Percentiles rank a stretch among this genome's conserved stretches.
These are phyloP conservation scores for Mycena venus DNA, from an alignment of 768 basidiomycete genomes.

Conservation along the genomic window DNA sequence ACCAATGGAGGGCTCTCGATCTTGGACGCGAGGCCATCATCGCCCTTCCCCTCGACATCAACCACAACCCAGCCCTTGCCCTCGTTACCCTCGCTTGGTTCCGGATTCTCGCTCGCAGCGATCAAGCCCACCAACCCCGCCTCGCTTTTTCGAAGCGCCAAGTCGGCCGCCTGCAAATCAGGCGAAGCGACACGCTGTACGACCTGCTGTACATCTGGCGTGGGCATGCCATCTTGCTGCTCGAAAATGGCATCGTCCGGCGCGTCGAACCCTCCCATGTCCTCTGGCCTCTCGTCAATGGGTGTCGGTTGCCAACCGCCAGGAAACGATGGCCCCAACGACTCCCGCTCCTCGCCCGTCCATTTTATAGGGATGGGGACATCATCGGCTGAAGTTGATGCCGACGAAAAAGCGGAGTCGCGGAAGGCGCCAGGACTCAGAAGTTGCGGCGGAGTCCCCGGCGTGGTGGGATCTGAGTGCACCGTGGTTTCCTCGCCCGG, in stretches of 20 bases:
- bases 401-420: slow-evolving; percentile 73
- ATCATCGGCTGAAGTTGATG: slow-evolving; percentile 60
- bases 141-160: slow-evolving; percentile 71
- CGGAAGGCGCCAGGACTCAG: slow-evolving; percentile 73
- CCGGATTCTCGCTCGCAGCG: slow-evolving; percentile 45
- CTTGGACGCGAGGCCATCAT: neutral
- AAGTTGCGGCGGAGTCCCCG: slow-evolving; percentile 51
- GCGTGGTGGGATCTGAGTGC: slow-evolving; percentile 11
- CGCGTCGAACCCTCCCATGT: slow-evolving; percentile 9
- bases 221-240: slow-evolving; percentile 43
- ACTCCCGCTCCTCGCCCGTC: slow-evolving; percentile 56
- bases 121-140: slow-evolving; percentile 70
- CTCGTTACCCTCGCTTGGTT: slow-evolving; percentile 50
- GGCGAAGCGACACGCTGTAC: slow-evolving; percentile 66
- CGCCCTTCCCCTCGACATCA: slow-evolving; percentile 64
- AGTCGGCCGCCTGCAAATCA: slow-evolving; percentile 60
- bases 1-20: slow-evolving; percentile 28
- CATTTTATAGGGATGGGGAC: slow-evolving; percentile 74
- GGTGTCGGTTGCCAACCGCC: slow-evolving; percentile 69
- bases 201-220: slow-evolving; percentile 61
- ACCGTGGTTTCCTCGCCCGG: neutral
- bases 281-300: slow-evolving; percentile 62
- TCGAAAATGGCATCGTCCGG: slow-evolving; percentile 37
- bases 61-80: slow-evolving; percentile 76
- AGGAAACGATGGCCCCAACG: slow-evolving; percentile 57